Conservation (phyloP, 495 filamentous ascomycete species). For the Xylaria cubensis region DNA sequence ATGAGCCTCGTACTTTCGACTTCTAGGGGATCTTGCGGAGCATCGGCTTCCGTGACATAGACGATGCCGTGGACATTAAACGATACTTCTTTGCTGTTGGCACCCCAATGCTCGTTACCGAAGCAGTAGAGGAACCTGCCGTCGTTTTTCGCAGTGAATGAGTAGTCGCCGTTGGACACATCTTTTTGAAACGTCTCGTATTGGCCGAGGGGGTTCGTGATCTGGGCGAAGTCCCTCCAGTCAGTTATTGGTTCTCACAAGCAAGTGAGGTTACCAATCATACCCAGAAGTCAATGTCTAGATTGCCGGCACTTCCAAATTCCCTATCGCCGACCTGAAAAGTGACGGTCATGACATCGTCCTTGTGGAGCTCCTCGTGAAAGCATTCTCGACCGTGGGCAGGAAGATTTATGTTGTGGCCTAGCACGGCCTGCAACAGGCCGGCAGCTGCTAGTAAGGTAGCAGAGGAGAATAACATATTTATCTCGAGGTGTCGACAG, state of each 20-base stretch:
- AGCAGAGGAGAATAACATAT: slow-evolving; percentile 65
- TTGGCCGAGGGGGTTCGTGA: slow-evolving; percentile 77
- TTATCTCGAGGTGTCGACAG: slow-evolving; percentile 29
- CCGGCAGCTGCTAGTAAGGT: slow-evolving; percentile 67
- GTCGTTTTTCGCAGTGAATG: slow-evolving; percentile 83
- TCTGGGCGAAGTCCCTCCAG: slow-evolving; percentile 57
- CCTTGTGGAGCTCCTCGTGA: slow-evolving; percentile 88
- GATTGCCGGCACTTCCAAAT: slow-evolving; percentile 91
- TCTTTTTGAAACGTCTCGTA: slow-evolving; percentile 79
- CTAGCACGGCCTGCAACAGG: slow-evolving; percentile 66
- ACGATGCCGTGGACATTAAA: slow-evolving; percentile 99
- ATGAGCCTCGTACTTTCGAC: slow-evolving; percentile 67
- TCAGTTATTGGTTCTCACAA: slow-evolving; percentile 16
- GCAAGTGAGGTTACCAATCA: slow-evolving; percentile 30
- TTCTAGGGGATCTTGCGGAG: slow-evolving; percentile 86
- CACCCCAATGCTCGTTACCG: slow-evolving; percentile 95
- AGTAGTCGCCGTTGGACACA: slow-evolving; percentile 88
- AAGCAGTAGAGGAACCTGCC: slow-evolving; percentile 97
- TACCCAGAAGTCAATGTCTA: slow-evolving; percentile 99
- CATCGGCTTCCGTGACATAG: slow-evolving; percentile 89
- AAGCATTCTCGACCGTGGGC: slow-evolving; percentile 95
- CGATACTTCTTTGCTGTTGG: slow-evolving; percentile 92
- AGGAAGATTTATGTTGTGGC: slow-evolving; percentile 94
- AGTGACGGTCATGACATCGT: slow-evolving; percentile 97
- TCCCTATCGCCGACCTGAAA: slow-evolving; percentile 98